Evolutionary conservation across 106 monocot species (phyloP), one percentile per base, ranked within the genome.

Genomic region (Gastrodia elata): DNA sequence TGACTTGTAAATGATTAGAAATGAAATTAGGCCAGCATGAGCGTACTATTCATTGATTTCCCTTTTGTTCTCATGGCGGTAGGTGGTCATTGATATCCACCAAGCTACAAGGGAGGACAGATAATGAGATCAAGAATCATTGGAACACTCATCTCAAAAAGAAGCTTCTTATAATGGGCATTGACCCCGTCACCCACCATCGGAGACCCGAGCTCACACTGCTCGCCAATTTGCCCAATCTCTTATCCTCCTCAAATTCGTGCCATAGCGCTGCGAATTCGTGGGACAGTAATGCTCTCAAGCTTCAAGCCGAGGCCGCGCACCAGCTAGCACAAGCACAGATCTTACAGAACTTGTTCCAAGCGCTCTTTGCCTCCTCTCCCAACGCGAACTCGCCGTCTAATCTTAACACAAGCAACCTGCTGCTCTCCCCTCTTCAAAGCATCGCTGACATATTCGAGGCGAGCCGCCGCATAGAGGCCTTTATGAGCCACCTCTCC

Each of bases 101-200:
- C 22, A 39, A 40, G 69, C 26, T 69, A 40, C 69, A 39, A 7
- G 69, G 69, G 24, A 69, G 69, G 25, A 69, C 69, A 25, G 69
- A 69, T 40, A 69, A 69, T 40, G 69, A 69, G 69, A 69, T 69
- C n/a, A 69, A 69, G 8, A 69, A 69, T 20, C 35, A 69, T 40
- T 69, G 69, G 69, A 69, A 69, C 38, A 69, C 69, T 3, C 69
- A 69, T n/a, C 69, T 69, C 24, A 69, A 69, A 40, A 69, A 69
- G 69, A 69, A 69, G 38, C 69, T 69, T 9, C 69, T 69, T 2
- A 0, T 69, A 2, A 41, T 40, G 39, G 69, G 69, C 22, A 40
- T 69, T 35, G 69, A 69, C 40, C 69, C 69, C 10, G 69, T 69
- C 2, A 69, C 69, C 37, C 69, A 69, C 26, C 69, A 22, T 6